Percentiles rank a stretch among this genome's conserved stretches.
These are phyloP conservation scores for Chaetomium sp. DNA, from an alignment of 2,329 filamentous ascomycete species.

Conservation along the genomic window DNA sequence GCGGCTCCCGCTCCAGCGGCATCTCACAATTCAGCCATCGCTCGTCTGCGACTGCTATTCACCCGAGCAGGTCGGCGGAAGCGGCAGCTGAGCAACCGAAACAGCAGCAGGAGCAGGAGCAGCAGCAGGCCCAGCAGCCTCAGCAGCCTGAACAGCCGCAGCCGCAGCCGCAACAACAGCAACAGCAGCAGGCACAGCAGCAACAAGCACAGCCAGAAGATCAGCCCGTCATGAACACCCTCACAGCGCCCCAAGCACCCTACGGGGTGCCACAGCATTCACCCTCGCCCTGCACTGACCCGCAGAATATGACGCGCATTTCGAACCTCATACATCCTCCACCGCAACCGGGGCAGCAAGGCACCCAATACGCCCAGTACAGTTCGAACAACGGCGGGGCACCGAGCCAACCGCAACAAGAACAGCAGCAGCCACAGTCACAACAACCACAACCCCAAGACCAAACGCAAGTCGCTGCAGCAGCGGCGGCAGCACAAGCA, in stretches of 20 bases:
- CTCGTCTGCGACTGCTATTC: constrained; percentile 8
- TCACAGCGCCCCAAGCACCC: constrained; percentile 27
- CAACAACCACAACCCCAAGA: constrained; percentile 16
- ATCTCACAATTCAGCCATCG: constrained; percentile 11
- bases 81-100: constrained; percentile 20
- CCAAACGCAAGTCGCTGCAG: constrained; percentile 4
- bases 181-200: constrained; percentile 13
- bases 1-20: constrained; percentile 23
- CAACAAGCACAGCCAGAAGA: constrained; percentile 5
- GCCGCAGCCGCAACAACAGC: constrained; percentile 17
- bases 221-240: constrained; percentile 26
- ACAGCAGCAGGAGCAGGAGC: constrained; percentile 13
- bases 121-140: not conserved
- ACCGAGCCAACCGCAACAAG: constrained; percentile 14
- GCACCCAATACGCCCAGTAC: constrained; percentile 17
- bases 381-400: constrained; percentile 20
- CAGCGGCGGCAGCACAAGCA: constrained; percentile 23
- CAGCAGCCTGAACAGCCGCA: constrained; percentile 9
- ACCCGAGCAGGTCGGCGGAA: constrained; percentile 26
- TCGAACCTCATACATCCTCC: constrained; percentile 72
- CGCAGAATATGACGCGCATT: constrained; percentile 72
- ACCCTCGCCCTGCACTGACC: constrained; percentile 41
- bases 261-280: constrained; percentile 26
- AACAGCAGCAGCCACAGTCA: constrained; percentile 19
- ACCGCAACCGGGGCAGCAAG: constrained; percentile 38